A percentile compares a stretch with the other conserved stretches of the same genome.
These are phyloP conservation scores for Dipteronia sinensis DNA, from an alignment of 345 rosid genomes.

Conservation along the genomic window DNA sequence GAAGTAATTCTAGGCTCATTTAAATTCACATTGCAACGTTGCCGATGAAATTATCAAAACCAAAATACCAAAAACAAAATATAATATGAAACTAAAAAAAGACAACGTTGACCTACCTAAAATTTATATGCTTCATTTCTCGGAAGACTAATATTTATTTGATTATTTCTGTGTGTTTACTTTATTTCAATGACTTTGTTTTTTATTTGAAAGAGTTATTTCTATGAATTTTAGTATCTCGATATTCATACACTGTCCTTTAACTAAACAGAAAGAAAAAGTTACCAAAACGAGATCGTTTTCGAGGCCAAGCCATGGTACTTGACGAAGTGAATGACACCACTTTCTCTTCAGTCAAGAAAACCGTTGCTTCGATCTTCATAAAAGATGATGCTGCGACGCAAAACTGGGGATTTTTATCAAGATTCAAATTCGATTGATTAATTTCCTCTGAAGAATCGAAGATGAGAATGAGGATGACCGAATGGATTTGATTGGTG, in stretches of 20 bases:
- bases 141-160: no score
- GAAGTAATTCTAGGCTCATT: no score
- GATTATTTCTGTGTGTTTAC: no score
- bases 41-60: no score
- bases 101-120: no score
- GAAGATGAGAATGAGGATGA: conserved; percentile 16
- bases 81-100: no score
- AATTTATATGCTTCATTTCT: no score
- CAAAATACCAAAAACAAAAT: no score
- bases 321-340: conserved; percentile 79
- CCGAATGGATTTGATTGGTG: conserved; percentile 15
- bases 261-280: not conserved
- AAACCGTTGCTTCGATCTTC: conserved; percentile 45
- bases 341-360: conserved; percentile 50
- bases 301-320: conserved; percentile 98
- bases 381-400: conserved; percentile 39
- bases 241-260: not conserved
- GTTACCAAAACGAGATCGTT: conserved; percentile 89
- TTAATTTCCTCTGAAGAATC: conserved; percentile 16
- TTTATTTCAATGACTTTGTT: not conserved
- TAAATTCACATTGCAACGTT: no score
- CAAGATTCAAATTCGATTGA: conserved; percentile 15
- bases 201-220: not conserved
- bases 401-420: conserved; percentile 27
- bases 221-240: no score